phyloP scores from a whole-genome alignment of 225 moss, liverwort and hornwort genomes.

The Antitrichia curtipendula region DNA sequence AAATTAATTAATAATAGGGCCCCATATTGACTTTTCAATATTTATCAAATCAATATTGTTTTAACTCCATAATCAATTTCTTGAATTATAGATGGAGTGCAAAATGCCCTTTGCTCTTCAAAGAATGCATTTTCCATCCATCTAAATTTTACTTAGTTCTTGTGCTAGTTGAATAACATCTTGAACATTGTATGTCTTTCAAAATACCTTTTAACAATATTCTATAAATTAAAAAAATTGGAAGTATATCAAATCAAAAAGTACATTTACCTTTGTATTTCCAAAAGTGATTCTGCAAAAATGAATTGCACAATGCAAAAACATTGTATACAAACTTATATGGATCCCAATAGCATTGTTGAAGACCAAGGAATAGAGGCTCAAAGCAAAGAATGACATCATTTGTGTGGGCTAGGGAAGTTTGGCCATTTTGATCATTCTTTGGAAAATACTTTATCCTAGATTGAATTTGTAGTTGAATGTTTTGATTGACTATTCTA shows the following conservation, averaged over 20 bases:
- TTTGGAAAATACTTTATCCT: not conserved
- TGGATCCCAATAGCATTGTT: not conserved
- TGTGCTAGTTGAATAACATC: not conserved
- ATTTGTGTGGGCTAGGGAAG: not conserved
- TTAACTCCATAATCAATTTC: no score
- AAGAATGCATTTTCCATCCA: not conserved
- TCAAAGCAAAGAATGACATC: not conserved
- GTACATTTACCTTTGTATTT: not conserved
- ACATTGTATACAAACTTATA: not conserved
- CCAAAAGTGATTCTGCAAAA: not conserved
- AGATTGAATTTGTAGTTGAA: not conserved
- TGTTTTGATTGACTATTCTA: not conserved
- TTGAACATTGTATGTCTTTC: fast-evolving
- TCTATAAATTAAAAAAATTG: not conserved
- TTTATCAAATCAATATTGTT: not conserved
- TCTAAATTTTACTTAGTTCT: not conserved
- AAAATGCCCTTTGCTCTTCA: not conserved
- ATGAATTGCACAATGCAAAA: not conserved
- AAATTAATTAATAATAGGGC: not conserved
- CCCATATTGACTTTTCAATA: not conserved
- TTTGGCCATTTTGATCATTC: not conserved
- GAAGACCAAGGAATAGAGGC: not conserved
- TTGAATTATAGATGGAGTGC: not conserved
- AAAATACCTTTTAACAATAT: fast-evolving
- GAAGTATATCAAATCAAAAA: not conserved